A percentile compares a stretch with the other conserved stretches of the same genome.
These are phyloP conservation scores for Tetradesmus lagerheimii DNA, from an alignment of 139 green algal genomes.

Conservation along the genomic window DNA sequence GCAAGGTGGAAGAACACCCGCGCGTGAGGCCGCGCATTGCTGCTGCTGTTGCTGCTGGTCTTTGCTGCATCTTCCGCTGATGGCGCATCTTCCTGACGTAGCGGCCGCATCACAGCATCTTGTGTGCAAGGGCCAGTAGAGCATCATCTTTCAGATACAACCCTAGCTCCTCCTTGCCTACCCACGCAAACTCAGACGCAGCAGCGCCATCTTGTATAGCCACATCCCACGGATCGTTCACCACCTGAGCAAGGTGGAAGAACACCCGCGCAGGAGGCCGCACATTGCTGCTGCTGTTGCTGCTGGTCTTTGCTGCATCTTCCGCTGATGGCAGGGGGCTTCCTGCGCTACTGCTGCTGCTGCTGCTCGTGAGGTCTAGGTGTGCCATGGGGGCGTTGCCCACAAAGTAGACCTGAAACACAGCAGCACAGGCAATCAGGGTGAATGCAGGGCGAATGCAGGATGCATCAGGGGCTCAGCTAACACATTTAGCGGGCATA, in stretches of 20 bases:
- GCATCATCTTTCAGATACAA: slow-evolving; percentile 16
- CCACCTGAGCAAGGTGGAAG: slow-evolving; percentile 31
- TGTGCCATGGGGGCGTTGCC: slow-evolving; percentile 33
- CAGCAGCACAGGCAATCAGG: not conserved
- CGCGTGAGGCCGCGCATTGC: not conserved
- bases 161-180: slow-evolving; percentile 24
- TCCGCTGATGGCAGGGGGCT: not conserved
- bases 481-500: no score
- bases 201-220: not conserved
- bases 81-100: no score
- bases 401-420: slow-evolving; percentile 27
- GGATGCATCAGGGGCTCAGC: no score
- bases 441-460: not conserved
- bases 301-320: not conserved
- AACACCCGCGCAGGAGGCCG: slow-evolving; percentile 2
- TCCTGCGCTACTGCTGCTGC: slow-evolving; percentile 5
- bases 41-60: not conserved
- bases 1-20: slow-evolving; percentile 31
- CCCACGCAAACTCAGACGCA: not conserved
- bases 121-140: not conserved
- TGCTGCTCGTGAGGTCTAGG: not conserved
- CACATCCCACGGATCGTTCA: slow-evolving; percentile 38
- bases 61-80: not conserved
- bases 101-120: slow-evolving; percentile 7
- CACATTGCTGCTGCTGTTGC: not conserved